These are phyloP conservation scores for Triangularia setosa DNA, from an alignment of 2,329 filamentous ascomycete genomes.

Conservation along the genomic window DNA sequence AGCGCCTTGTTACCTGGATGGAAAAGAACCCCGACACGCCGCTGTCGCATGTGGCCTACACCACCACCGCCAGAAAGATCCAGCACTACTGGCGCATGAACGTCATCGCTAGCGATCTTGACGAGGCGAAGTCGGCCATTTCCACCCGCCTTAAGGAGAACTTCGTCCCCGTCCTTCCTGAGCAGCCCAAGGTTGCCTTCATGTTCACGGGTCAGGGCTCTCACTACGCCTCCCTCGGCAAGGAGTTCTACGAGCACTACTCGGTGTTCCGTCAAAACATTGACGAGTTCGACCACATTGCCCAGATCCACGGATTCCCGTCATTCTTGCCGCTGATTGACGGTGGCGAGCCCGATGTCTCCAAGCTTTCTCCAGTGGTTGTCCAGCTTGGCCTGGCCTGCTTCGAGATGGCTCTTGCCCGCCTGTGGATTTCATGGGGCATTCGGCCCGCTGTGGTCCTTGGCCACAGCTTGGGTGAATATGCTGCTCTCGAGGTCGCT, in stretches of 20 bases:
- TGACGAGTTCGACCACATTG: constrained; percentile 54
- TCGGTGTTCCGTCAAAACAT: constrained; percentile 49
- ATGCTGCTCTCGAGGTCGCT: constrained; percentile 66
- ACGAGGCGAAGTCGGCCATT: constrained; percentile 42
- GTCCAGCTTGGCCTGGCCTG: constrained; percentile 52
- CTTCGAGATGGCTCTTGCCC: constrained; percentile 55
- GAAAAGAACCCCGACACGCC: constrained; percentile 48
- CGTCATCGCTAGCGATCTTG: constrained; percentile 39
- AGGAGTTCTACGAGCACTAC: constrained; percentile 46
- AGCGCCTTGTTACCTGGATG: constrained; percentile 52
- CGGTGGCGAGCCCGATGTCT: constrained; percentile 41
- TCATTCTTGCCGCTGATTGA: constrained; percentile 51
- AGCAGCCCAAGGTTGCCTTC: constrained; percentile 48
- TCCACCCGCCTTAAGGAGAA: constrained; percentile 40
- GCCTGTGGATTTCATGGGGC: constrained; percentile 55
- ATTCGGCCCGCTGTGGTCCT: constrained; percentile 52
- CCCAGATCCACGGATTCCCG: constrained; percentile 50
- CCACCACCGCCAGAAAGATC: constrained; percentile 61
- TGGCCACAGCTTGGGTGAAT: constrained; percentile 67
- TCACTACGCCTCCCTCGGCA: constrained; percentile 49
- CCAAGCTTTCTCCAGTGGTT: constrained; percentile 46
- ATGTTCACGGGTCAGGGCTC: constrained; percentile 56
- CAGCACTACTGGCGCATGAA: constrained; percentile 57
- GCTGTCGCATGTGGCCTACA: constrained; percentile 59
- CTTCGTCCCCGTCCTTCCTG: constrained; percentile 40